Conservation (phyloP, 1,284 basidiomycete species). For the Inonotus hispidus region DNA sequence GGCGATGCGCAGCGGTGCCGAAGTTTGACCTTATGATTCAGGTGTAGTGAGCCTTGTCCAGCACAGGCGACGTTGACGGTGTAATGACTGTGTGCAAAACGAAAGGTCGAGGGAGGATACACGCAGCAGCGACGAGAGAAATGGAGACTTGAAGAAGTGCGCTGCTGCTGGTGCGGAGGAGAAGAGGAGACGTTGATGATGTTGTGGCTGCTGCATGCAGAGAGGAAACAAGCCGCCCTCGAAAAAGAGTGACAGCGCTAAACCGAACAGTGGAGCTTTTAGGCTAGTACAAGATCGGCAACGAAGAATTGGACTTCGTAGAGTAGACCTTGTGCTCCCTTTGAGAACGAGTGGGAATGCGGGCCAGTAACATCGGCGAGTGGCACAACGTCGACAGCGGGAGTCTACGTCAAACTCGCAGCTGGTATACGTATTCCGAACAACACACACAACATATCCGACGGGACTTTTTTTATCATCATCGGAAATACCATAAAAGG, state of each 20-base stretch:
- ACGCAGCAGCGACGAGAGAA: background rate
- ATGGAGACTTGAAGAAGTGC: background rate
- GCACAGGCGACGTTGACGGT: background rate
- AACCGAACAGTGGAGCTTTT: background rate
- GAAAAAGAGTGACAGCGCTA: background rate
- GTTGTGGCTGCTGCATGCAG: background rate
- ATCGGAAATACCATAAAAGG: background rate
- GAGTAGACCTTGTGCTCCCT: background rate
- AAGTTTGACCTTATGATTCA: background rate
- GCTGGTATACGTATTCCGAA: background rate
- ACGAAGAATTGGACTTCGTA: background rate
- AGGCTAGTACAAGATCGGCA: background rate
- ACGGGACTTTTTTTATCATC: no score
- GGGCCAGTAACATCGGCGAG: background rate
- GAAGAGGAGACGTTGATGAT: background rate
- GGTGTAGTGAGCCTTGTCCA: slow-evolving; percentile 5
- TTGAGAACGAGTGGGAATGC: background rate
- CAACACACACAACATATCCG: no score
- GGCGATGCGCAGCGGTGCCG: background rate
- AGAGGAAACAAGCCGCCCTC: background rate
- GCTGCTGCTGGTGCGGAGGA: background rate
- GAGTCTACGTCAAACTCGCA: background rate
- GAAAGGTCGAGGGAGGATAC: background rate
- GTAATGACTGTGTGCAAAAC: background rate
- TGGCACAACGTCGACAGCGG: background rate